These are phyloP conservation scores for Naganishia sp. DNA, from an alignment of 1,284 basidiomycete genomes.

Conservation along the genomic window DNA sequence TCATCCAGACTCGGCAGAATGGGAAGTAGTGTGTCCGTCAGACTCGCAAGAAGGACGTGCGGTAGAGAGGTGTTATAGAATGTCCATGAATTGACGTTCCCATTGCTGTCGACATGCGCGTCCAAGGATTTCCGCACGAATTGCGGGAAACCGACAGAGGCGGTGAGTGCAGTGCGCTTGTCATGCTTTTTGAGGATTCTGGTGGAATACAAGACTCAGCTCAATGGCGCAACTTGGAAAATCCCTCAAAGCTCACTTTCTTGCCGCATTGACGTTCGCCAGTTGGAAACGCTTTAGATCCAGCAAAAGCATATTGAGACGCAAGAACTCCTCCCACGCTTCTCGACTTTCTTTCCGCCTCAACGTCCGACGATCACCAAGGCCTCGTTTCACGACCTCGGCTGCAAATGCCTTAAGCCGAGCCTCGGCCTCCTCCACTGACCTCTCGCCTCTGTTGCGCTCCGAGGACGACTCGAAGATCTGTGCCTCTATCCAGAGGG, in stretches of 20 bases:
- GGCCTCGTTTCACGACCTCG: conserved; percentile 64
- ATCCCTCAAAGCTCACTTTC: conserved; percentile 58
- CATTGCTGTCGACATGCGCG: conserved; percentile 41
- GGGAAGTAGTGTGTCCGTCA: conserved; percentile 81
- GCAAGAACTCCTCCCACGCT: conserved; percentile 76
- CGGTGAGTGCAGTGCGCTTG: conserved; percentile 67
- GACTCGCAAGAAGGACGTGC: conserved; percentile 76
- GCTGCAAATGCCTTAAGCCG: conserved; percentile 71
- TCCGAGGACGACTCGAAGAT: conserved; percentile 83
- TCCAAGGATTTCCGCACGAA: conserved; percentile 52
- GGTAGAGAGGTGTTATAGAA: conserved; percentile 64
- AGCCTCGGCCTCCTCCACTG: conserved; percentile 70
- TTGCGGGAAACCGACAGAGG: conserved; percentile 53
- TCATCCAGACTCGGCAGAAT: conserved; percentile 64
- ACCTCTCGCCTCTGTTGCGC: conserved; percentile 69
- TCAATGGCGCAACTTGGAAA: too few species aligned
- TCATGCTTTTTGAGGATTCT: conserved; percentile 89
- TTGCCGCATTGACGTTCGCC: conserved; percentile 83
- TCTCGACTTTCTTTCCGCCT: conserved; percentile 64
- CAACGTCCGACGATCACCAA: conserved; percentile 64
- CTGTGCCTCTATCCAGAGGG: conserved; percentile 80
- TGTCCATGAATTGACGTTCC: conserved; percentile 53
- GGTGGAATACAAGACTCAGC: not conserved
- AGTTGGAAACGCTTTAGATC: conserved; percentile 85
- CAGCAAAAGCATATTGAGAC: conserved; percentile 77